Conservation (phyloP, 169 alveolate species). For the Blepharisma undulans region DNA sequence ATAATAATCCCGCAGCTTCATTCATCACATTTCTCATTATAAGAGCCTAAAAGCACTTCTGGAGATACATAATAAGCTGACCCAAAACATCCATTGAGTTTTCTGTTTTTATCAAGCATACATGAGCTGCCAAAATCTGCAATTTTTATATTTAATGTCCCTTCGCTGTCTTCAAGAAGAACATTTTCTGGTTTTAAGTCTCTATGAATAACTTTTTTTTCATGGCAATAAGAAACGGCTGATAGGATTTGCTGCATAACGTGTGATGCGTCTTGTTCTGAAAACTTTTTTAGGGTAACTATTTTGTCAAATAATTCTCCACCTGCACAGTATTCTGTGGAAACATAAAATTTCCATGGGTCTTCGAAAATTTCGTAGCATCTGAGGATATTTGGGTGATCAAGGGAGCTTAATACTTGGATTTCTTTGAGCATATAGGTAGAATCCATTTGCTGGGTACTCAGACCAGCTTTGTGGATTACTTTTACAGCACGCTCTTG, state of each 20-base stretch:
- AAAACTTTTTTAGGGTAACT: constrained; percentile 35
- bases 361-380: constrained; percentile 47
- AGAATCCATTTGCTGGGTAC: constrained; percentile 9
- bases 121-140: constrained; percentile 91
- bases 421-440: constrained; percentile 29
- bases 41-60: constrained; percentile 61
- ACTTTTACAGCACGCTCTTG: constrained; percentile 28
- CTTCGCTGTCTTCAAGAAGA: constrained; percentile 85
- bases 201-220: constrained; percentile 87
- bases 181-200: constrained; percentile 98
- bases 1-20: constrained; percentile 62
- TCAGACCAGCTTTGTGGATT: constrained; percentile 19
- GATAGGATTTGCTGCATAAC: constrained; percentile 61
- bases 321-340: constrained; percentile 51
- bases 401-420: constrained; percentile 8
- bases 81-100: constrained; percentile 47
- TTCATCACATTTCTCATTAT: constrained; percentile 54
- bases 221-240: constrained; percentile 86
- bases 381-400: constrained; percentile 52
- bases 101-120: constrained; percentile 3
- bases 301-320: constrained; percentile 56
- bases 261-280: constrained; percentile 44
- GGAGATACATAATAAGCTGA: constrained; percentile 81
- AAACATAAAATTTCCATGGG: constrained; percentile 40
- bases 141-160: constrained; percentile 89